Percentiles rank a stretch among this genome's conserved stretches.
These are phyloP conservation scores for Psidium friedrichsthalianum DNA, from an alignment of 345 rosid species.

Conservation along the genomic window DNA sequence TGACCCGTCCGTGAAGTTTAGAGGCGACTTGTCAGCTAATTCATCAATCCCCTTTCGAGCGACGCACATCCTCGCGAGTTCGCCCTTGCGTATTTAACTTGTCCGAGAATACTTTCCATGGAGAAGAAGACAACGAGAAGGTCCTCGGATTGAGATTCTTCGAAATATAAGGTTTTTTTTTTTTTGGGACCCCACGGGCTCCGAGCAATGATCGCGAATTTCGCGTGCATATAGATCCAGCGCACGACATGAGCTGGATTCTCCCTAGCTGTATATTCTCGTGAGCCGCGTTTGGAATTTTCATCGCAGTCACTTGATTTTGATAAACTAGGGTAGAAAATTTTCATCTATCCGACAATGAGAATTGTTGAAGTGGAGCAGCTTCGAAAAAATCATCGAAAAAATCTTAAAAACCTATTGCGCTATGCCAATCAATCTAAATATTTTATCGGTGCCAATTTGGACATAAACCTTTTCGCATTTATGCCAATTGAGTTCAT, in stretches of 20 bases:
- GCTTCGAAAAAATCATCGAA: no score
- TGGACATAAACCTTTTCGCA: no score
- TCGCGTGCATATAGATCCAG: not conserved
- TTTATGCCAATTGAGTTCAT: no score
- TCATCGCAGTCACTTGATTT: not conserved
- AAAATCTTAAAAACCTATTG: no score
- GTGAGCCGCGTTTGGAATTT: fast-evolving
- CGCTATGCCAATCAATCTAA: no score
- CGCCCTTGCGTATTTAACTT: not conserved
- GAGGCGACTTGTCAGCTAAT: not conserved
- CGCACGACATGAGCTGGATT: not conserved
- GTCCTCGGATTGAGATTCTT: not conserved
- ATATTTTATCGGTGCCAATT: no score
- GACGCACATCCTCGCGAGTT: not conserved
- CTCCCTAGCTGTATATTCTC: fast-evolving
- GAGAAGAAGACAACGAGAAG: not conserved
- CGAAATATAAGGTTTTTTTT: not conserved
- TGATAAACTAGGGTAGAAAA: not conserved
- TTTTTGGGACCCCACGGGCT: not conserved
- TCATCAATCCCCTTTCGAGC: not conserved
- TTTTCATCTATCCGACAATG: not conserved
- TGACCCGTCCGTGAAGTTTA: not conserved
- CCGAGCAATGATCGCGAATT: not conserved
- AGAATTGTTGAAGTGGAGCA: not conserved
- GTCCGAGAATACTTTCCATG: not conserved